A percentile compares a stretch with the other conserved stretches of the same genome.
These are phyloP conservation scores for Mortierella polycephala DNA, from an alignment of 371 early-diverging fungal species.

Conservation along the genomic window DNA sequence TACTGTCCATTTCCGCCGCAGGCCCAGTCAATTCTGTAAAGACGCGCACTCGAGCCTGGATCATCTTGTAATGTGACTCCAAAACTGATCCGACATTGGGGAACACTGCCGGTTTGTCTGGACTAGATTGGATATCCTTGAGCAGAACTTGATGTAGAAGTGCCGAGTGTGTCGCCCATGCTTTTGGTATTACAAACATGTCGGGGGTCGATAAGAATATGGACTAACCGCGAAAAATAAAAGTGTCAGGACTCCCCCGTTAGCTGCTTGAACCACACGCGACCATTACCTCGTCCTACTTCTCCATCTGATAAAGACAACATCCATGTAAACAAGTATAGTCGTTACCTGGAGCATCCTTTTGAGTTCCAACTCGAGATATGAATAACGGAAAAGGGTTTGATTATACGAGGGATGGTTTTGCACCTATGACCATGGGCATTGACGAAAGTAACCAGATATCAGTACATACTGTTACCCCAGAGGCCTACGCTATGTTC, in stretches of 20 bases:
- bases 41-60: constrained; percentile 44
- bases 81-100: constrained; percentile 43
- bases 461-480: background rate
- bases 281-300: too few species aligned
- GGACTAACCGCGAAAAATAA: constrained; percentile 46
- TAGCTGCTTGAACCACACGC: background rate
- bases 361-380: constrained; percentile 64
- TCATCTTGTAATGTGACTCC: constrained; percentile 48
- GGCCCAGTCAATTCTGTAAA: constrained; percentile 37
- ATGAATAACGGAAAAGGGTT: constrained; percentile 52
- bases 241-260: background rate
- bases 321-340: background rate
- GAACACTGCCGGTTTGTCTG: constrained; percentile 33
- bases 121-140: constrained; percentile 31
- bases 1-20: constrained; percentile 9
- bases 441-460: background rate
- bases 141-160: constrained; percentile 41
- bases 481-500: too few species aligned
- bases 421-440: constrained; percentile 29
- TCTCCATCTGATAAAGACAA: background rate
- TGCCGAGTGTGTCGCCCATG: constrained; percentile 48
- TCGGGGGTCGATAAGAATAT: constrained; percentile 72
- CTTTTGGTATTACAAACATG: constrained; percentile 72
- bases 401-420: constrained; percentile 42
- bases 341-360: constrained; percentile 61